Base-by-base conservation (phyloP, 2,329 filamentous ascomycete genomes). In the Hypoxylon sp. region DNA sequence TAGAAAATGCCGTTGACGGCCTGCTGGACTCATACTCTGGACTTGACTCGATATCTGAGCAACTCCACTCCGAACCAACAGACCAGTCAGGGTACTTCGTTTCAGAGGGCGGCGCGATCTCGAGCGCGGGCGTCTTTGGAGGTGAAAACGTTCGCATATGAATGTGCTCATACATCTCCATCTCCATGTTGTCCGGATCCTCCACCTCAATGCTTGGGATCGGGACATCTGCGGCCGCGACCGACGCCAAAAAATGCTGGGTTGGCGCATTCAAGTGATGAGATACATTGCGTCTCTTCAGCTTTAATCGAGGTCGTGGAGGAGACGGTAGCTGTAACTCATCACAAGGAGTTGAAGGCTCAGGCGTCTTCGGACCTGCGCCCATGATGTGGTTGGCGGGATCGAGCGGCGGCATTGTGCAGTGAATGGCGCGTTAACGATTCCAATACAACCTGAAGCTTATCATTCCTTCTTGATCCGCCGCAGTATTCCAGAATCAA, bases 181-280 rank as follows among this genome's bases (percentile, higher is more conserved):
- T 37, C 35, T 48, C 76, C 69, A 75, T 67, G 29, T 75, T 75
- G 50, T 78, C 76, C 15, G 74, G 65, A 44, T 78, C 79, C 35
- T 81, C 81, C 55, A 87, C 82, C 77, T 91, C 89, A 62, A 91
- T 89, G 76, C 88, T 90, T 13, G 88, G 89, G 56, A 91, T 85
- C 24, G 88, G 87, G 3, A 89, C 81, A 75, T 91, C 89, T 67
- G 88, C 89, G 17, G 88, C 88, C 48, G 87, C 88, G 63, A 91
- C 89, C 3, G 88, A 90, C 2, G 88, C 88, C n/a, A 91, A 84
- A 74, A 91, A 91, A 55, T 91, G 87, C 74, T 89, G 83, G 1
- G 89, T 91, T 1, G 89, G 88, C 39, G 88, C 88, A 65, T 83
- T 78, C 10, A 87, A 80, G 62, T 84, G 80, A 62, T 84, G 82